Evolutionary conservation across 495 filamentous ascomycete genomes (phyloP), one percentile per base, ranked within the genome.

Genomic region (Penicillium silybi): DNA sequence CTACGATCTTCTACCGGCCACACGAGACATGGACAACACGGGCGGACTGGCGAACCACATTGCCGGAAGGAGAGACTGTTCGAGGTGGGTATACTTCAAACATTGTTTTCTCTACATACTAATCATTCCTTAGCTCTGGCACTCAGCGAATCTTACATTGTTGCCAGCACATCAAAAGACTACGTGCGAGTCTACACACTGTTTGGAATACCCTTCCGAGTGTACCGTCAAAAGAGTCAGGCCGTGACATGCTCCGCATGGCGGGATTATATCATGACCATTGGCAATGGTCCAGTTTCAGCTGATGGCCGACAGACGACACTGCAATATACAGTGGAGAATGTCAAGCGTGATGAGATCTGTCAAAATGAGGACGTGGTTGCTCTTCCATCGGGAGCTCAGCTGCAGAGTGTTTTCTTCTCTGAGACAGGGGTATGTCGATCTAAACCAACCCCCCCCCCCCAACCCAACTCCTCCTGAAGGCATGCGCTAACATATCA

Each of bases 1-100:
- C 93, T 0, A 88, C 86, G 26, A 83, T 98, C n/a, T 95, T 95
- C 67, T 98, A 97, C 64, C 84, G 93, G 10, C 95, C 93, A 0
- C 93, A 98, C 62, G 95, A 97, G 68, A 95, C 90, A 2, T 98
- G 93, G 93, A 95, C 91, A 1, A 78, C 88, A 5, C 76, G 95
- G 52, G 84, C 80, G 22, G 95, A 98, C 64, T 98, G 92, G 92
- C 84, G 89, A 19, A 96, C 87, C 2, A 70, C 86, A 44, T 67
- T 98, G 19, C 93, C 93, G 0, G 76, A 79, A 34, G 88, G 89
- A 16, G 93, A 98, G 69, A 75, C 82, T 11, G 82, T 96, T 27
- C 80, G 81, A 48, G 74, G 77, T 79, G 65, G 46, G 70, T 19
- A 22, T n/a, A 27, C 6, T 15, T 5, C 7, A 9, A 23, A 27